Evolutionary conservation across 2,329 filamentous ascomycete species (phyloP).

Genomic region (Fusarium aywerte): DNA sequence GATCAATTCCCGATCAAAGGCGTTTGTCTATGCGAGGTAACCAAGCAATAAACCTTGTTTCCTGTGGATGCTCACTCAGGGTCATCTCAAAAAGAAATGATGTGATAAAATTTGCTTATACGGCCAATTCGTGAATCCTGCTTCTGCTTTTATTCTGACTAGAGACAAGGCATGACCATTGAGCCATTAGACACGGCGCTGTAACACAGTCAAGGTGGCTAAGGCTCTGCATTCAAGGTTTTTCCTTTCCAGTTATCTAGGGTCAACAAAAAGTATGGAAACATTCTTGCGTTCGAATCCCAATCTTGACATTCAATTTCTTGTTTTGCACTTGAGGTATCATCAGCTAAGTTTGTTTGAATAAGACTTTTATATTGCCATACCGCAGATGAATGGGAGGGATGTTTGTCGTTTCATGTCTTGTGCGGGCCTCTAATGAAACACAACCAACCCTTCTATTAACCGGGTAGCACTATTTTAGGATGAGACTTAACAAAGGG

Average conservation of each 20-base stretch:
- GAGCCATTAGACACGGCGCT: no score
- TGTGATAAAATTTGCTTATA: no score
- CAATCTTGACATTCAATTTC: not conserved
- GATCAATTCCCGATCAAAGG: not conserved
- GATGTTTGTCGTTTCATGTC: not conserved
- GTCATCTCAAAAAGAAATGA: no score
- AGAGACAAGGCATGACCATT: no score
- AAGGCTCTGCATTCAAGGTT: not conserved
- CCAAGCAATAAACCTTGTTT: no score
- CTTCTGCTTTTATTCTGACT: no score
- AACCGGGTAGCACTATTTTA: not conserved
- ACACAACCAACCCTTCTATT: not conserved
- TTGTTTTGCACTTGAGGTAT: no score
- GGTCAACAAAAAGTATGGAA: not conserved
- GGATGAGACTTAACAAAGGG: not conserved
- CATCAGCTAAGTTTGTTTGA: no score
- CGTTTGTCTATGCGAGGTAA: no score
- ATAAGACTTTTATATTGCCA: no score
- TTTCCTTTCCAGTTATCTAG: not conserved
- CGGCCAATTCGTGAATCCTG: no score
- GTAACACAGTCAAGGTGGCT: not conserved
- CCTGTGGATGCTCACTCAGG: no score
- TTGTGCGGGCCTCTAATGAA: not conserved
- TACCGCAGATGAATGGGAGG: not conserved
- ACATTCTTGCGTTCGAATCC: slow-evolving; percentile 14